These are phyloP conservation scores for Artemisia argyi DNA, from an alignment of 129 eudicot species.

Conservation along the genomic window DNA sequence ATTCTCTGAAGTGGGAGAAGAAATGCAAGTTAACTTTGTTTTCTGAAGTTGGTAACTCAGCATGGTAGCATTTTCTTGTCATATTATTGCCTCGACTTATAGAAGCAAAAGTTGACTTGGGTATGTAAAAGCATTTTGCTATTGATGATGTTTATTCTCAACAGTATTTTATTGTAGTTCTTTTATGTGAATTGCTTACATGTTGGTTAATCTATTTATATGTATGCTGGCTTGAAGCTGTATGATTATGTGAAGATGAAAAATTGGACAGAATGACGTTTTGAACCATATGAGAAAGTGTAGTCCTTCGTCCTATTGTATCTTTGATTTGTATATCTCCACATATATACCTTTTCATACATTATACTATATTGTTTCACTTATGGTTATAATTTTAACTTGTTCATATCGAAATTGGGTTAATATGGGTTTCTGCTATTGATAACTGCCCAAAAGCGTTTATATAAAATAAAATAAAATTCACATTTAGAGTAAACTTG, in stretches of 20 bases:
- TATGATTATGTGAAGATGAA: background rate
- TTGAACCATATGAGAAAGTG: too few relatives aligned
- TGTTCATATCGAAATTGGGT: too few relatives aligned
- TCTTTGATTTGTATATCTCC: too few relatives aligned
- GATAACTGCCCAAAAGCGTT: too few relatives aligned
- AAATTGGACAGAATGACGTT: background rate
- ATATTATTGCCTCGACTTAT: too few relatives aligned
- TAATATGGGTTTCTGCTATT: too few relatives aligned
- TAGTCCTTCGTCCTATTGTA: too few relatives aligned
- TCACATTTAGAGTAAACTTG: too few relatives aligned
- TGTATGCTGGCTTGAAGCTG: background rate
- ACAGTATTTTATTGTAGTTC: background rate
- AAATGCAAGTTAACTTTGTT: conserved; percentile 53
- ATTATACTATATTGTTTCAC: too few relatives aligned
- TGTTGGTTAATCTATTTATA: background rate
- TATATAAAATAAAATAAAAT: too few relatives aligned
- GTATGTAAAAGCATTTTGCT: background rate
- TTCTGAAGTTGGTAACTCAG: conserved; percentile 29
- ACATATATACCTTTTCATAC: too few relatives aligned
- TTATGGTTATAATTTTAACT: too few relatives aligned
- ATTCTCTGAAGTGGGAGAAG: conserved; percentile 68
- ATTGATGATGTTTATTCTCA: background rate
- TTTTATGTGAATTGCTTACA: background rate
- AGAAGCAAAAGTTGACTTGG: background rate
- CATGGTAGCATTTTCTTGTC: background rate